Conservation (phyloP, 2,329 filamentous ascomycete genomes). For the Paecilomyces sp. region DNA sequence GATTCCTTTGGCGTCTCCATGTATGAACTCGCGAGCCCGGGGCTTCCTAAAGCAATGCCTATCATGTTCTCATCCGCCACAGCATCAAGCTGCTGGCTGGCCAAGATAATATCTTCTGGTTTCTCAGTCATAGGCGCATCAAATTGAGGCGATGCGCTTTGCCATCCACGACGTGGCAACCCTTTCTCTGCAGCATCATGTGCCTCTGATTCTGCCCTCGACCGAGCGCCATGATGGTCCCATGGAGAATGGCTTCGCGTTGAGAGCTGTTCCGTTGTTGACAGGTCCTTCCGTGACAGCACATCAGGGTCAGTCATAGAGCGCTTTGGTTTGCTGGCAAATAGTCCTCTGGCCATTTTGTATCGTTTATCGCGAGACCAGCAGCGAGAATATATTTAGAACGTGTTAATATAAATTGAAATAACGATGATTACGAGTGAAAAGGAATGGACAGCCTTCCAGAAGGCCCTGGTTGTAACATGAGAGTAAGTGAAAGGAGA, state of each 20-base stretch:
- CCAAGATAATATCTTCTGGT: constrained; percentile 15
- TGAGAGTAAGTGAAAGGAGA: constrained; percentile 4
- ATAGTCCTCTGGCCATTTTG: constrained; percentile 22
- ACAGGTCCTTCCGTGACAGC: constrained; percentile 22
- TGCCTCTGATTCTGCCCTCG: constrained; percentile 11
- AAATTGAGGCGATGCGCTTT: constrained; percentile 13
- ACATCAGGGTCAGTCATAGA: constrained; percentile 25
- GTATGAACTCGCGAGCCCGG: constrained; percentile 31
- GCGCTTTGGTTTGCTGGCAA: constrained; percentile 22
- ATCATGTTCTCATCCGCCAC: constrained; percentile 46
- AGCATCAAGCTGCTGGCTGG: constrained; percentile 8
- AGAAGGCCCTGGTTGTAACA: constrained; percentile 21
- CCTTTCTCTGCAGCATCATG: constrained; percentile 12
- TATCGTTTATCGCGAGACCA: constrained; percentile 1
- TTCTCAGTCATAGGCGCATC: constrained; percentile 24
- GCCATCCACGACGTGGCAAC: constrained; percentile 9
- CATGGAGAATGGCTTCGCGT: constrained; percentile 5
- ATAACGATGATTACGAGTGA: not conserved
- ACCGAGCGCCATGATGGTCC: constrained; percentile 6
- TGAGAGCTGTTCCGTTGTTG: constrained; percentile 6
- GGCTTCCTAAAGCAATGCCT: constrained; percentile 69
- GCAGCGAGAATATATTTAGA: constrained; percentile 1
- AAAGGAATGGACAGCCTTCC: constrained; percentile 34
- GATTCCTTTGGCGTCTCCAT: constrained; percentile 9
- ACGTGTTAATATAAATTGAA: not conserved